phyloP scores from a whole-genome alignment of 2,329 filamentous ascomycete species.

The Cadophora sp. region DNA sequence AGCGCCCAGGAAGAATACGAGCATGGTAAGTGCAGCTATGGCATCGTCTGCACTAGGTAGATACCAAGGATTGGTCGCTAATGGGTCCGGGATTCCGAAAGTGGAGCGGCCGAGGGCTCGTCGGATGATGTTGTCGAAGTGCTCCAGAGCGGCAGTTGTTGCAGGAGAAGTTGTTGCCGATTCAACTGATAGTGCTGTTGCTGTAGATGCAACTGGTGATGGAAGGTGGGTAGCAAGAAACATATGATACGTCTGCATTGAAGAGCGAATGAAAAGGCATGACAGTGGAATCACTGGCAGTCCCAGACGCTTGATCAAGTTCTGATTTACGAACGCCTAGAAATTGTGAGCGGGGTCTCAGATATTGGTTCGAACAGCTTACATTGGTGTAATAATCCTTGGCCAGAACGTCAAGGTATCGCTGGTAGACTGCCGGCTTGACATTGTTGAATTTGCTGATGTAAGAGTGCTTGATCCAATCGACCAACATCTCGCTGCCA shows the following conservation, averaged over 20 bases:
- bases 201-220: constrained; percentile 70
- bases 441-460: constrained; percentile 99
- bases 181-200: constrained; percentile 70
- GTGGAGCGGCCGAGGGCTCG: constrained; percentile 78
- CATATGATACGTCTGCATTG: constrained; percentile 97
- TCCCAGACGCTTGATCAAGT: constrained; percentile 86
- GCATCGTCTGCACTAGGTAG: constrained; percentile 65
- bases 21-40: constrained; percentile 81
- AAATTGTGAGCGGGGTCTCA: constrained; percentile 34
- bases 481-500: constrained; percentile 95
- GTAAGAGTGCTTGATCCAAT: constrained; percentile 97
- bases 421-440: constrained; percentile 85
- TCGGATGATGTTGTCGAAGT: constrained; percentile 79
- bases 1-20: constrained; percentile 82
- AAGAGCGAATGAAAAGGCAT: constrained; percentile 93
- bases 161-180: constrained; percentile 70
- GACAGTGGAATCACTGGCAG: constrained; percentile 91
- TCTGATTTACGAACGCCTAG: constrained; percentile 87
- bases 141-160: constrained; percentile 78
- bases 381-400: constrained; percentile 98
- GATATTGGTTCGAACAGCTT: constrained; percentile 44
- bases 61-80: constrained; percentile 45
- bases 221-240: constrained; percentile 89
- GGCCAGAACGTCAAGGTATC: constrained; percentile 90
- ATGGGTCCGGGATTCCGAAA: constrained; percentile 56